A percentile compares a stretch with the other conserved stretches of the same genome.
phyloP scores from a whole-genome alignment of 169 alveolate genomes.

The Plasmodium billcollinsi region DNA sequence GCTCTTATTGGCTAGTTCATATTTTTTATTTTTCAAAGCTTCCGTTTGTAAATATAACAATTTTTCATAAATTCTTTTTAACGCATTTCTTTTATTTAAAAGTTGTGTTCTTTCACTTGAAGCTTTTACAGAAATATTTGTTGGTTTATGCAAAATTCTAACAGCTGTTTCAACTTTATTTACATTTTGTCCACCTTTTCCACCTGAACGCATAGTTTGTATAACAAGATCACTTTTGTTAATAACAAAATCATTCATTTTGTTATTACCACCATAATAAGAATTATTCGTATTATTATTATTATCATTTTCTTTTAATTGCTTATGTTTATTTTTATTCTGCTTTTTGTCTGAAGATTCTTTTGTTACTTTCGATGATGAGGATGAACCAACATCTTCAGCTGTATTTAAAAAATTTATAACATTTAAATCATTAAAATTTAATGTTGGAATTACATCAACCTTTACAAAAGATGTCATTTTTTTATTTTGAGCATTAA shows the following conservation, averaged over 20 bases:
- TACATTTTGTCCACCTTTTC: conserved; percentile 97
- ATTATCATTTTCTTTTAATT: not conserved
- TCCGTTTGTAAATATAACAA: conserved; percentile 71
- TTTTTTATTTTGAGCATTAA: conserved; percentile 79
- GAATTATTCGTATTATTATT: conserved; percentile 16
- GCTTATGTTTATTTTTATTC: too few species aligned
- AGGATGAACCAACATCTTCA: conserved; percentile 1
- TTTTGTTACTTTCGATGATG: not conserved
- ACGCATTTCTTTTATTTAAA: conserved; percentile 83
- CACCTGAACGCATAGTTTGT: conserved; percentile 94
- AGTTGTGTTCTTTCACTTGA: conserved; percentile 85
- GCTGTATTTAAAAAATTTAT: conserved; percentile 59
- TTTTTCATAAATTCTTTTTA: conserved; percentile 80
- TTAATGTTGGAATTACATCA: conserved; percentile 84
- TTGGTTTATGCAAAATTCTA: conserved; percentile 94
- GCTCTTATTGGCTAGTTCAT: conserved; percentile 60
- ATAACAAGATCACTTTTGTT: conserved; percentile 89
- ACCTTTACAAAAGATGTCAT: conserved; percentile 85
- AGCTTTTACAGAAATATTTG: conserved; percentile 90
- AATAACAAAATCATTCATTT: conserved; percentile 75
- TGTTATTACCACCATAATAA: not conserved
- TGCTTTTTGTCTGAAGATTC: not conserved
- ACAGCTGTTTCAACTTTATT: conserved; percentile 96
- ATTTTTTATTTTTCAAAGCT: conserved; percentile 51
- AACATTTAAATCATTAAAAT: conserved; percentile 80